phyloP scores from a whole-genome alignment of 2,329 filamentous ascomycete genomes.

The Penicillium concentricum region DNA sequence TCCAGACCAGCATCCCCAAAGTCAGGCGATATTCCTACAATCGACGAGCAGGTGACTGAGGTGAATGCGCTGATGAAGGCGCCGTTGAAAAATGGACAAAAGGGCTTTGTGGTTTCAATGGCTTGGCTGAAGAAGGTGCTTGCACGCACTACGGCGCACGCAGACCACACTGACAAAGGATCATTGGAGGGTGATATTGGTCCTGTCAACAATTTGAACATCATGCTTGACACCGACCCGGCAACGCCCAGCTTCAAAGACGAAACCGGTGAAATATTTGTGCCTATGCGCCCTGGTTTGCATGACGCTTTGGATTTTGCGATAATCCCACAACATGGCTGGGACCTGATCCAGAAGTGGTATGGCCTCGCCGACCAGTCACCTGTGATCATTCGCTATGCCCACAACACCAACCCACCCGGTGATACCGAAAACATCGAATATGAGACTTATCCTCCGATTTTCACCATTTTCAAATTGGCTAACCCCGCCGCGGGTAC shows the following conservation, averaged over 20 bases:
- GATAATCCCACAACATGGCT: constrained; percentile 74
- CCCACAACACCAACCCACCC: constrained; percentile 68
- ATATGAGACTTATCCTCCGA: constrained; percentile 80
- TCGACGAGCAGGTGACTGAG: constrained; percentile 71
- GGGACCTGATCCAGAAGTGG: constrained; percentile 77
- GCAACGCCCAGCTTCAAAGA: constrained; percentile 42
- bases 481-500: constrained; percentile 59
- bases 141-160: constrained; percentile 60
- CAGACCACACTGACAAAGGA: constrained; percentile 58
- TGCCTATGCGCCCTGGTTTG: constrained; percentile 70
- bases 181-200: constrained; percentile 65
- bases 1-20: constrained; percentile 21
- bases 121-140: constrained; percentile 75
- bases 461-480: constrained; percentile 82
- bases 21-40: constrained; percentile 40
- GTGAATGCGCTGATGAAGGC: constrained; percentile 61
- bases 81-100: constrained; percentile 66
- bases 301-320: constrained; percentile 68
- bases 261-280: constrained; percentile 56
- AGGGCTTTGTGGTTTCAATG: constrained; percentile 74
- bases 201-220: constrained; percentile 82
- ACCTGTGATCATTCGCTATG: constrained; percentile 69
- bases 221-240: constrained; percentile 61
- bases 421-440: constrained; percentile 66
- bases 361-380: constrained; percentile 73